Percentiles rank a stretch among this genome's conserved stretches.
Conservation (phyloP, 176 grass and related monocot genomes). For the Secale cereale region DNA sequence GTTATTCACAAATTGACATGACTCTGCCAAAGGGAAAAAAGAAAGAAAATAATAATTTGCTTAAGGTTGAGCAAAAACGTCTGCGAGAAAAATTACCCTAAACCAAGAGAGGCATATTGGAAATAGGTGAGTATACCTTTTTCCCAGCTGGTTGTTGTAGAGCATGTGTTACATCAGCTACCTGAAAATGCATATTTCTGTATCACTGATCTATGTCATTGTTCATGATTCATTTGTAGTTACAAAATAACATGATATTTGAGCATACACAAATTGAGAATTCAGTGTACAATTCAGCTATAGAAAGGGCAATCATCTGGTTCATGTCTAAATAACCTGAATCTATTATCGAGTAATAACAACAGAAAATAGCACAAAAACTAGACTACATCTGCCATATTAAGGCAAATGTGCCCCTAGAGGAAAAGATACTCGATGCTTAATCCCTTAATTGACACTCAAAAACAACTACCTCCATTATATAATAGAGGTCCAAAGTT, state of each 20-base stretch:
- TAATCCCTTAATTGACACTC: background rate
- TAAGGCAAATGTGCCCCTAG: background rate
- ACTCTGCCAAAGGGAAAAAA: background rate
- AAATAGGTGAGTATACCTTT: slow-evolving; percentile 54
- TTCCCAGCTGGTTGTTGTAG: slow-evolving; percentile 92
- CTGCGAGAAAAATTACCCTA: background rate
- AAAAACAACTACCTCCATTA: background rate
- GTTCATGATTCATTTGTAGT: background rate
- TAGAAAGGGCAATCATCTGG: background rate
- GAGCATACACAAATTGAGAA: background rate
- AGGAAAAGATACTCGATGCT: background rate
- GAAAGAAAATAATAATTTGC: background rate
- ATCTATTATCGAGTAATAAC: background rate
- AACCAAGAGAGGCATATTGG: background rate
- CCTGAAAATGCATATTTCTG: slow-evolving; percentile 50
- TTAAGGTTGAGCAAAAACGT: background rate
- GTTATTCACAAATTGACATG: background rate
- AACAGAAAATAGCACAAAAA: background rate
- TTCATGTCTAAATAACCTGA: background rate
- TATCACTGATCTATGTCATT: background rate
- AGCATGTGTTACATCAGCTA: slow-evolving; percentile 95
- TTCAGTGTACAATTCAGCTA: background rate
- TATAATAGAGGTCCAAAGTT: background rate
- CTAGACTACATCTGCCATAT: background rate
- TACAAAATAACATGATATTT: background rate